Percentiles rank a stretch among this genome's conserved stretches.
These are phyloP conservation scores for Mucor saturninus DNA, from an alignment of 371 early-diverging fungal genomes.

Conservation along the genomic window DNA sequence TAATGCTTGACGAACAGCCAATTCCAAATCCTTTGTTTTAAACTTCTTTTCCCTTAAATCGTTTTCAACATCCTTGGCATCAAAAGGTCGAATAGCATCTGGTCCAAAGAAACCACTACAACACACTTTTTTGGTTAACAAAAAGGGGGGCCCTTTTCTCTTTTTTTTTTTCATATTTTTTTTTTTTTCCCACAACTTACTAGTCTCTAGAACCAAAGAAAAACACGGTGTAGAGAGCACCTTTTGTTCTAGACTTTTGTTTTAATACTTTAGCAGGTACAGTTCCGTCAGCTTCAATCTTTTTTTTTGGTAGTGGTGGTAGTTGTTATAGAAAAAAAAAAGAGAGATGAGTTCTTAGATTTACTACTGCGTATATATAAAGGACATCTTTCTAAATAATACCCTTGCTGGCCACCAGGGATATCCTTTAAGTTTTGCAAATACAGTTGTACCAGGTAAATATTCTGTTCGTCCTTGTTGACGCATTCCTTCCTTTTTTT, in stretches of 20 bases:
- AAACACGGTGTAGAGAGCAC: conserved; percentile 65
- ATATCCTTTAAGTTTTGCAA: conserved; percentile 76
- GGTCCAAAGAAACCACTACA: conserved; percentile 46
- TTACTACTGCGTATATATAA: background rate
- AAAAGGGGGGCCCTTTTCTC: too few species aligned
- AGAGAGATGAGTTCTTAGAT: background rate
- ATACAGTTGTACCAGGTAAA: conserved; percentile 67
- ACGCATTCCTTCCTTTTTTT: background rate
- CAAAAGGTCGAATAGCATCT: conserved; percentile 41
- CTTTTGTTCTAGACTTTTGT: conserved; percentile 59
- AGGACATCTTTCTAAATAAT: conserved; percentile 10
- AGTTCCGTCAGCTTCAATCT: conserved; percentile 63
- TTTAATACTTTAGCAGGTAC: conserved; percentile 60
- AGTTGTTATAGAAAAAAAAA: background rate
- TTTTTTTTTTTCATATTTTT: background rate
- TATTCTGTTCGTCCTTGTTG: conserved; percentile 36
- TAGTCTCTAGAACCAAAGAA: conserved; percentile 78
- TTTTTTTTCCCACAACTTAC: conserved; percentile 47
- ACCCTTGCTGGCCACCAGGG: conserved; percentile 85
- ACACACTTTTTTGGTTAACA: background rate
- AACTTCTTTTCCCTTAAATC: conserved; percentile 44
- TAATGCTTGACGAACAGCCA: conserved; percentile 49
- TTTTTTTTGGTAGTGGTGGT: background rate
- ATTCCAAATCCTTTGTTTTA: conserved; percentile 39
- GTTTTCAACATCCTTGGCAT: conserved; percentile 28